Percentiles rank a stretch among this genome's conserved stretches.
Conservation (phyloP, 129 eudicot species). For the Arctium minus region DNA sequence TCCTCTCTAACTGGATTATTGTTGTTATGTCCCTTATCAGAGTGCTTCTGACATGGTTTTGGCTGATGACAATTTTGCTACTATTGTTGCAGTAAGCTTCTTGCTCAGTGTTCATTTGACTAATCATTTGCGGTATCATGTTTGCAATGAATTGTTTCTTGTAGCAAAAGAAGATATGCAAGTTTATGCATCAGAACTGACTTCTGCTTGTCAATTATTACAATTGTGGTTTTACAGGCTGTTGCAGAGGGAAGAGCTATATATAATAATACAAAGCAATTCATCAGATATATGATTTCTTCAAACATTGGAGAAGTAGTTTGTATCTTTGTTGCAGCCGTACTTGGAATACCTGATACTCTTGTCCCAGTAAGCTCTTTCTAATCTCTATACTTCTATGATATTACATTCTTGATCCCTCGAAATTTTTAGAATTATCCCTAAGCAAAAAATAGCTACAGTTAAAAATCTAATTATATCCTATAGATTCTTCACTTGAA, state of each 20-base stretch:
- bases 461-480: not conserved
- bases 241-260: conserved; percentile 99
- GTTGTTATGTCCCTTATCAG: conserved; percentile 36
- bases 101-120: not conserved
- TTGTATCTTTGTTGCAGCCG: conserved; percentile 98
- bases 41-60: conserved; percentile 99
- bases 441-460: not conserved
- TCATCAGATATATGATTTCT: conserved; percentile 98
- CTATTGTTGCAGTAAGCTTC: conserved; percentile 88
- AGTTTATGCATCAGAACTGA: not conserved
- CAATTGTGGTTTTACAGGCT: conserved; percentile 55
- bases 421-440: not conserved
- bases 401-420: conserved; percentile 3
- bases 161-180: not conserved
- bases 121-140: not conserved
- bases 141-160: not conserved
- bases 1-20: conserved; percentile 15
- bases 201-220: not conserved
- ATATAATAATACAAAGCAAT: conserved; percentile 96
- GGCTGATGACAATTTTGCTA: conserved; percentile 99
- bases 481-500: not conserved
- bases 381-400: not conserved
- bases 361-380: conserved; percentile 80
- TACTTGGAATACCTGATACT: conserved; percentile 98
- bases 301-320: conserved; percentile 99